phyloP scores from a whole-genome alignment of 805 yeast species.

The Lachancea sp. region DNA sequence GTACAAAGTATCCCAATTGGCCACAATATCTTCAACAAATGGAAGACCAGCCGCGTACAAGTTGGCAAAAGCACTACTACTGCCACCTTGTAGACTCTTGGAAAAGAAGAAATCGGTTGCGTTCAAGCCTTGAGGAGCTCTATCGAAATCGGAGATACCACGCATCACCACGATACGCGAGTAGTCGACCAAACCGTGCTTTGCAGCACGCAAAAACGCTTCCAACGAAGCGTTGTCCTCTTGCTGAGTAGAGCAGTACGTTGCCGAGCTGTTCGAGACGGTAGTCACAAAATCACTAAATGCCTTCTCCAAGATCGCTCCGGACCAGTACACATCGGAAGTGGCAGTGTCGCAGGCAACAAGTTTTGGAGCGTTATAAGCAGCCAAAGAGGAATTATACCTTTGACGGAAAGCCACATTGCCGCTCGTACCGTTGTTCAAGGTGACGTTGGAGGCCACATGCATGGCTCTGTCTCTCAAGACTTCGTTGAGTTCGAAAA shows the following conservation, averaged over 20 bases:
- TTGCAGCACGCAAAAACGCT: slow-evolving; percentile 48
- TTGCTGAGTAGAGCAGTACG: slow-evolving; percentile 56
- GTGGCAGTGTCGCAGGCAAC: slow-evolving; percentile 55
- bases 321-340: slow-evolving; percentile 55
- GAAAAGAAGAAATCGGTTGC: slow-evolving; percentile 44
- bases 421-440: slow-evolving; percentile 41
- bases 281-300: slow-evolving; percentile 42
- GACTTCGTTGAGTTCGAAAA: slow-evolving; percentile 53
- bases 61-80: slow-evolving; percentile 43
- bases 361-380: slow-evolving; percentile 41
- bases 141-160: slow-evolving; percentile 53
- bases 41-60: slow-evolving; percentile 50
- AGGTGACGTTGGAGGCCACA: slow-evolving; percentile 41
- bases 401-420: slow-evolving; percentile 42
- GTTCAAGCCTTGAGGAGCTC: slow-evolving; percentile 42
- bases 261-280: slow-evolving; percentile 53
- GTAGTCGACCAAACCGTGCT: slow-evolving; percentile 49
- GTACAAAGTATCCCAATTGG: slow-evolving; percentile 40
- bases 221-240: slow-evolving; percentile 65
- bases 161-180: slow-evolving; percentile 54
- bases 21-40: slow-evolving; percentile 45
- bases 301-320: slow-evolving; percentile 44
- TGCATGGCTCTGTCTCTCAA: slow-evolving; percentile 53
- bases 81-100: slow-evolving; percentile 47
- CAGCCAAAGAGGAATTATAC: slow-evolving; percentile 44